Evolutionary conservation across 1,284 basidiomycete genomes (phyloP), one percentile per base, ranked within the genome.

Genomic region (Inonotus obliquus): DNA sequence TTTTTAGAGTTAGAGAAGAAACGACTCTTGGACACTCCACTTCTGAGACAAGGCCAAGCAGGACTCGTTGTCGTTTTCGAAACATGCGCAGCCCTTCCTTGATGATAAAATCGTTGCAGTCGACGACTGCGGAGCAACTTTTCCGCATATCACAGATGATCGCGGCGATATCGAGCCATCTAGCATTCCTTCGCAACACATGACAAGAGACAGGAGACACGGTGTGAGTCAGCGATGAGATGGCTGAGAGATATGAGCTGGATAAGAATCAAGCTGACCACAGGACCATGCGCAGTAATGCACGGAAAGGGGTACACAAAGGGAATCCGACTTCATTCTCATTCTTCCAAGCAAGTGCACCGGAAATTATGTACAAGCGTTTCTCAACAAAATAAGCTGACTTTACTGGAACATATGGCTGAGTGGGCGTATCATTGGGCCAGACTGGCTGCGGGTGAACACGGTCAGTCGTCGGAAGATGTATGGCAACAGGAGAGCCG

Each of bases 61-160:
- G n/a, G 38, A 48, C 10, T 11, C 23, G 45, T 48, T n/a, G n/a
- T n/a, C n/a, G n/a, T n/a, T n/a, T n/a, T n/a, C n/a, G n/a, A n/a
- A n/a, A n/a, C n/a, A n/a, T n/a, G n/a, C n/a, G n/a, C n/a, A n/a
- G n/a, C 45, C 45, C 49, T 51, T 51, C 49, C 49, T 51, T 51
- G 49, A n/a, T 19, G 45, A 47, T 47, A 47, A 47, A 47, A 47
- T n/a, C 45, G 29, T 21, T n/a, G 25, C 49, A 51, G 23, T 27
- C 29, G 49, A 51, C 49, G 49, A 9, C 11, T n/a, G 27, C 49
- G 13, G 49, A 14, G 49, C n/a, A 29, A 23, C 49, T 27, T 23
- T 51, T 51, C 49, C 49, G 49, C 25, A 51, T 51, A 51, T 51
- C 49, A n/a, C 10, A 11, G 49, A 51, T 51, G 27, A 51, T 51